Evolutionary conservation across 129 eudicot genomes (phyloP).

Genomic region (Saposhnikovia divaricata): DNA sequence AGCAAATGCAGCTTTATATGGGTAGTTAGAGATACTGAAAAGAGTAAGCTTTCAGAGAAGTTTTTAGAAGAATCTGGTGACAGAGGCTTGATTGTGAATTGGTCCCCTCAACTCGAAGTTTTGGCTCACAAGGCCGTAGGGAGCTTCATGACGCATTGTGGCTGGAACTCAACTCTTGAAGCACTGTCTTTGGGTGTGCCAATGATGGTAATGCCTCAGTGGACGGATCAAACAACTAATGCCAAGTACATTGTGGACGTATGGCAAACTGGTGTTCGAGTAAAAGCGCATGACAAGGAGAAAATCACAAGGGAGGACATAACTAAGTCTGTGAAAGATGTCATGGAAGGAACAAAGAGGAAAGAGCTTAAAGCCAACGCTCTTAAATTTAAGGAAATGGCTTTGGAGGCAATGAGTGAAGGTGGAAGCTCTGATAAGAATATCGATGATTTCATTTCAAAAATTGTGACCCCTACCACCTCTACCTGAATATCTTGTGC

Average conservation of each 20-base stretch:
- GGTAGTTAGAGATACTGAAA: conserved; percentile 43
- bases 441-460: conserved; percentile 8
- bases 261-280: conserved; percentile 7
- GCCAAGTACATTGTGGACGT: conserved; percentile 7
- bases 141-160: conserved; percentile 12
- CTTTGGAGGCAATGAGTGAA: conserved; percentile 13
- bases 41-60: conserved; percentile 28
- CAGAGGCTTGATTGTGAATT: conserved; percentile 18
- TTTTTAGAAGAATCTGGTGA: conserved; percentile 26
- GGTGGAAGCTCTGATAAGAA: conserved; percentile 31
- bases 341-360: conserved; percentile 8
- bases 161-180: conserved; percentile 13
- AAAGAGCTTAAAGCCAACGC: conserved; percentile 14
- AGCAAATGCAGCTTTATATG: conserved; percentile 17
- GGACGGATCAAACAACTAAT: conserved; percentile 9
- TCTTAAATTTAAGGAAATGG: not conserved
- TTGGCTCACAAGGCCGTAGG: conserved; percentile 12
- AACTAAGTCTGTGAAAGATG: not conserved
- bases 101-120: conserved; percentile 10
- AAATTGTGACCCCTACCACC: not conserved
- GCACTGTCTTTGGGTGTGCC: conserved; percentile 12
- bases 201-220: conserved; percentile 9
- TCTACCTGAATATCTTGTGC: not conserved
- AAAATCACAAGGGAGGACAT: not conserved
- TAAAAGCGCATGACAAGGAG: conserved; percentile 5